Base-by-base conservation (phyloP, 257 asterid genomes). In the Rubia yunnanensis region DNA sequence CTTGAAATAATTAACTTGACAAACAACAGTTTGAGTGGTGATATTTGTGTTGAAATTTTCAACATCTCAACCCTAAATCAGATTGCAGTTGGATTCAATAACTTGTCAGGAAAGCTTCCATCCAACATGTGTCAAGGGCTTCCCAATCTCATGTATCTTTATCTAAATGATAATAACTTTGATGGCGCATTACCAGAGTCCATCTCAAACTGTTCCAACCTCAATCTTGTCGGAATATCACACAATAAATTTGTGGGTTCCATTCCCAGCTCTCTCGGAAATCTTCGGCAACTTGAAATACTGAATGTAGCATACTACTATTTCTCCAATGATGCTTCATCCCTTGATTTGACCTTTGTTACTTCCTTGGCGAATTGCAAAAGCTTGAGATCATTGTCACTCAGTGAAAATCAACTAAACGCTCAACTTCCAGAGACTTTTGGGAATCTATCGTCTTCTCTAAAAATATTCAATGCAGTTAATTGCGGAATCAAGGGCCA, bases 191-290 rank as follows among this genome's bases (percentile, higher is more conserved):
- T 49, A 17, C 26, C 23, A 4, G 55, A 18, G 23, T 49, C 55
- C 24, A 49, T 49, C 24, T 49, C 55, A 18, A 49, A 57, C 5
- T 67, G 73, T 28, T 72, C 76, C 10, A 39, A 55, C 20, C 75
- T 78, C 28, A 32, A 30, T 20, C 4, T 1, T 14, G 10, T 78
- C 24, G 26, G 20, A 35, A 55, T 77, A 4, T 10, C 10, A 4
- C 2, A 0, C 3, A 80, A 80, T 59, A 17, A 70, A 49, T 70
- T 80, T 6, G 65, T 60, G 0, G 80, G 85, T 26, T n/a, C 2
- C 0, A 66, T 80, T 69, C 85, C 82, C 0, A 55, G 28, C 52
- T 74, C 79, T 5, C 60, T 80, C 26, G 85, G 78, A 24, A 63
- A 74, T 26, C 66, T 80, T n/a, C 56, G 34, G 30, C 66, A 65